A percentile compares a stretch with the other conserved stretches of the same genome.
These are phyloP conservation scores for Suhomyces anneliseae DNA, from an alignment of 1,139 yeast genomes.

Conservation along the genomic window DNA sequence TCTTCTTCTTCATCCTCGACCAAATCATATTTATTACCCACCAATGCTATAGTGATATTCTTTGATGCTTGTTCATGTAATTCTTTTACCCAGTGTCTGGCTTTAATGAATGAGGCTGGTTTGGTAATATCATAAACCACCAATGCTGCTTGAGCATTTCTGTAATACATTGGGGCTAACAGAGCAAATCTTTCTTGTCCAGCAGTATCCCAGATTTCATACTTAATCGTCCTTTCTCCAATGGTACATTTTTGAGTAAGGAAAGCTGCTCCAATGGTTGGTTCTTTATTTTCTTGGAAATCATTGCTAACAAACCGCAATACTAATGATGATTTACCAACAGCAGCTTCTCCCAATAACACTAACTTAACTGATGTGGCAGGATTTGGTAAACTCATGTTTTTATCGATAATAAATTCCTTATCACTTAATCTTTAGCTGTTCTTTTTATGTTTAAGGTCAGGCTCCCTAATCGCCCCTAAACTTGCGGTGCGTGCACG, in stretches of 20 bases:
- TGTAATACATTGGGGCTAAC: conserved; percentile 95
- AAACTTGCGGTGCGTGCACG: not conserved
- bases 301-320: conserved; percentile 92
- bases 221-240: conserved; percentile 86
- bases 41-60: conserved; percentile 87
- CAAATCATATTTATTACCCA: conserved; percentile 89
- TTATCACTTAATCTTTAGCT: not conserved
- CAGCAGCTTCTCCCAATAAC: conserved; percentile 95
- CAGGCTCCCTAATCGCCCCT: conserved; percentile 8
- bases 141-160: conserved; percentile 98
- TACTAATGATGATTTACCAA: conserved; percentile 92
- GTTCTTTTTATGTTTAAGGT: conserved; percentile 1
- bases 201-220: conserved; percentile 99
- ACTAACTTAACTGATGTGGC: conserved; percentile 85
- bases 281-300: conserved; percentile 94
- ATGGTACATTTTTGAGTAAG: conserved; percentile 92
- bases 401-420: not conserved
- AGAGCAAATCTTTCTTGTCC: conserved; percentile 98
- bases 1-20: conserved; percentile 34
- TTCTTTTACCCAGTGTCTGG: conserved; percentile 99
- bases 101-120: conserved; percentile 96
- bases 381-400: conserved; percentile 41
- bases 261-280: conserved; percentile 98
- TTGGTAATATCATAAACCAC: conserved; percentile 96
- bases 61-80: conserved; percentile 92